Base-by-base conservation (phyloP, 805 yeast genomes). In the Cyberlindnera subsufficiens region DNA sequence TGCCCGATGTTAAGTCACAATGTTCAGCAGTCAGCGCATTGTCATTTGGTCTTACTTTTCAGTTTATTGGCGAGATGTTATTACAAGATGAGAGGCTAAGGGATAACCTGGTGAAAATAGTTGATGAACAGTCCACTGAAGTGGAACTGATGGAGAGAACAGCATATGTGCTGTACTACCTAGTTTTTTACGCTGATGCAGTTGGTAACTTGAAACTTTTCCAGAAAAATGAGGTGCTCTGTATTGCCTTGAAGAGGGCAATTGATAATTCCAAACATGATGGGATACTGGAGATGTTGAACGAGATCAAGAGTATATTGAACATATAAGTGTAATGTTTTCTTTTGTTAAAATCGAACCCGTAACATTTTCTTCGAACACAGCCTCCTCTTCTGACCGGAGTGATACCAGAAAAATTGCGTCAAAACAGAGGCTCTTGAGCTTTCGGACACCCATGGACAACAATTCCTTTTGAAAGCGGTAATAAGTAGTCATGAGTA, bases 1-100 rank as follows among this genome's bases (percentile, higher is more conserved):
- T 71, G 25, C 58, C 60, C 5, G 74, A 74, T 46, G 4, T 54
- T 1, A 58, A 61, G 27, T 64, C 78, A 0, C 79, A 74, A 49
- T 50, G 67, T 33, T 68, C 70, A 3, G 70, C 67, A 1, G 60
- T 66, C 7, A 66, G 67, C 2, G 56, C 67, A 3, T 53, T 66
- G 40, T 65, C 70, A 5, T 56, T 61, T 37, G 67, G 63, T 30
- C 50, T 64, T 0, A 55, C 58, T 3, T 52, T 67, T 17, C 66
- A 67, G 2, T 65, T 67, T 40, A 61, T 67, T 14, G 60, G 68
- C 0, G 49, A 55, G 18, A 61, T 57, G 27, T 46, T 67, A 14
- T 45, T 60, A 15, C 44, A 54, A 19, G 49, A 60, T 13, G 38
- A 54, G 0, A 47, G 54, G 9, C 47, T 67, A 5, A 42, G 61